Conservation (phyloP, 805 yeast species). For the Hanseniaspora jakobsenii region DNA sequence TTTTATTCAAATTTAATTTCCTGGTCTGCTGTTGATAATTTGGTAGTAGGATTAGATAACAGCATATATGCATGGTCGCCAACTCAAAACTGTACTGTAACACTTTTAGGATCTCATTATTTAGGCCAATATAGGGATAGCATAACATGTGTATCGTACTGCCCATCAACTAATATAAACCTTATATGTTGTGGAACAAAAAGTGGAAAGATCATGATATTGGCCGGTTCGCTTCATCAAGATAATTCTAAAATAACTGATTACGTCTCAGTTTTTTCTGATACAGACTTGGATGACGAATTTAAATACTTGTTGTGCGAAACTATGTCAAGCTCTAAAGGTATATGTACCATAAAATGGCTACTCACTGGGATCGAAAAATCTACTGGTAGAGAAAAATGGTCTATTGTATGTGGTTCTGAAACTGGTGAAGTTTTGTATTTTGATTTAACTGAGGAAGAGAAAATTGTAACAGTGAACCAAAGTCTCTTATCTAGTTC, state of each 20-base stretch:
- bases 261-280: slow-evolving; percentile 12
- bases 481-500: background rate
- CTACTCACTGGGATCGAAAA: slow-evolving; percentile 28
- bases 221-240: slow-evolving; percentile 27
- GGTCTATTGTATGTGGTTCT: slow-evolving; percentile 48
- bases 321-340: slow-evolving; percentile 27
- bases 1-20: slow-evolving; percentile 64
- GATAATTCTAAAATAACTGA: background rate
- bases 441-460: slow-evolving; percentile 21
- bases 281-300: slow-evolving; percentile 15
- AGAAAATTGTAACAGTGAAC: background rate
- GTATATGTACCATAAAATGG: slow-evolving; percentile 55
- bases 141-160: slow-evolving; percentile 49
- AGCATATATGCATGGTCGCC: slow-evolving; percentile 55
- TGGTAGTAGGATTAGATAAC: slow-evolving; percentile 57
- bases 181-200: slow-evolving; percentile 45
- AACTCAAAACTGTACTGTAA: slow-evolving; percentile 32
- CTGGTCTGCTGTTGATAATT: slow-evolving; percentile 48
- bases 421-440: slow-evolving; percentile 47
- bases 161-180: slow-evolving; percentile 32
- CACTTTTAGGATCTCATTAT: slow-evolving; percentile 31
- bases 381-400: slow-evolving; percentile 13
- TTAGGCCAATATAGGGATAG: slow-evolving; percentile 27
- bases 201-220: slow-evolving; percentile 40
- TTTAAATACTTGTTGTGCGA: slow-evolving; percentile 12